These are phyloP conservation scores for Trichothecium sympodiale DNA, from an alignment of 2,329 filamentous ascomycete genomes.

Conservation along the genomic window DNA sequence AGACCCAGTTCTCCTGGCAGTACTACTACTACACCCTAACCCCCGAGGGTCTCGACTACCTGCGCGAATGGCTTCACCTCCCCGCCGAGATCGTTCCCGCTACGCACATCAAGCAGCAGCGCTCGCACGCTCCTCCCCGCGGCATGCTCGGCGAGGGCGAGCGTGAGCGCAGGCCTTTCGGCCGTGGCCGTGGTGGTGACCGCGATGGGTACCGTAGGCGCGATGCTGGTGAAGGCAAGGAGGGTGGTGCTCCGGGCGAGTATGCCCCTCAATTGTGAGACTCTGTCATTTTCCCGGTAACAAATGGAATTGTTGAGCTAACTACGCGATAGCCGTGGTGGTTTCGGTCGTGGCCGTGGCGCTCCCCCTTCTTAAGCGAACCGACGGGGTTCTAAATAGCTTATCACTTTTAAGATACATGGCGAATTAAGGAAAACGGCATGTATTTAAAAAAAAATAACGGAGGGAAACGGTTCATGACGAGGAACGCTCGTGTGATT, in stretches of 20 bases:
- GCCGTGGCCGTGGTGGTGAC: slow-evolving; percentile 64
- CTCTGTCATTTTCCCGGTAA: slow-evolving; percentile 6
- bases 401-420: slow-evolving; percentile 33
- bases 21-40: slow-evolving; percentile 99
- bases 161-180: slow-evolving; percentile 73
- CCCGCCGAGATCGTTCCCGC: slow-evolving; percentile 98
- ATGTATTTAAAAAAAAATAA: slow-evolving; percentile 37
- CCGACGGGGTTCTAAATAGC: slow-evolving; percentile 24
- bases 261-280: slow-evolving; percentile 84
- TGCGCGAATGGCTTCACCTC: slow-evolving; percentile 99
- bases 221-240: slow-evolving; percentile 77
- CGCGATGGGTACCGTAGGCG: slow-evolving; percentile 86
- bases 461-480: slow-evolving; percentile 22
- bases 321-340: slow-evolving; percentile 56
- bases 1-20: slow-evolving; percentile 99
- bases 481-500: slow-evolving; percentile 24
- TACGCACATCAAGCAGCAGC: slow-evolving; percentile 99
- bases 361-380: slow-evolving; percentile 54
- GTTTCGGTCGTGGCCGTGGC: slow-evolving; percentile 80
- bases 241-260: slow-evolving; percentile 83
- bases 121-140: slow-evolving; percentile 93
- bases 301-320: slow-evolving; percentile 13
- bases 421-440: slow-evolving; percentile 30
- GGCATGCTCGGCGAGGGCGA: slow-evolving; percentile 91
- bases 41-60: slow-evolving; percentile 98